A percentile compares a stretch with the other conserved stretches of the same genome.
phyloP scores from a whole-genome alignment of 306 rosid genomes.

The Sphenostylis stenocarpa region DNA sequence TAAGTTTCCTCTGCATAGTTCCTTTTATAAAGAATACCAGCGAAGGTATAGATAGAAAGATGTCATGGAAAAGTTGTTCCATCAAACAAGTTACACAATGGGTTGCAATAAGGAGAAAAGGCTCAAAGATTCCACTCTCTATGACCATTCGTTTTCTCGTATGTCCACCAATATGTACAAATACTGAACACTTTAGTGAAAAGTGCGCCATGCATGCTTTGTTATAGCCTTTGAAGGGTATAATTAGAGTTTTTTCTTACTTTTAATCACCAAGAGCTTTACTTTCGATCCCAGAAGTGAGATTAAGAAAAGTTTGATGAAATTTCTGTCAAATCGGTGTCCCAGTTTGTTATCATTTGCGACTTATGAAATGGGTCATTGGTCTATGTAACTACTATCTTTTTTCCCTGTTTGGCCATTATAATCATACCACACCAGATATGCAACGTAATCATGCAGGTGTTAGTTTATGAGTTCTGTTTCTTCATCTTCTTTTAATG shows the following conservation, averaged over 20 bases:
- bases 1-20: conserved; percentile 41
- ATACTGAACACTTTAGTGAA: conserved; percentile 34
- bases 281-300: conserved; percentile 31
- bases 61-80: conserved; percentile 44
- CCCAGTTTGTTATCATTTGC: conserved; percentile 14
- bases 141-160: conserved; percentile 32
- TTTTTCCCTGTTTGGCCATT: neutral
- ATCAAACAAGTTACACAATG: conserved; percentile 54
- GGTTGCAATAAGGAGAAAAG: conserved; percentile 46
- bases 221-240: conserved; percentile 41
- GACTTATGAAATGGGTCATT: conserved; percentile 15
- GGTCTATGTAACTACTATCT: neutral
- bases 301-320: conserved; percentile 13
- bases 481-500: neutral
- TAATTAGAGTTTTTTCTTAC: conserved; percentile 21
- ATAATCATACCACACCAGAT: neutral
- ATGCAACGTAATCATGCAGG: neutral
- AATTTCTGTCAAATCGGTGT: conserved; percentile 30
- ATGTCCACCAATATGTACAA: conserved; percentile 43
- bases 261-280: conserved; percentile 26
- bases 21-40: conserved; percentile 43
- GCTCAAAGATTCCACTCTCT: conserved; percentile 53
- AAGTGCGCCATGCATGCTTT: conserved; percentile 44
- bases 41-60: conserved; percentile 54
- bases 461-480: neutral